Conservation (phyloP, 2,329 filamentous ascomycete species). For the Penicillium sp. region DNA sequence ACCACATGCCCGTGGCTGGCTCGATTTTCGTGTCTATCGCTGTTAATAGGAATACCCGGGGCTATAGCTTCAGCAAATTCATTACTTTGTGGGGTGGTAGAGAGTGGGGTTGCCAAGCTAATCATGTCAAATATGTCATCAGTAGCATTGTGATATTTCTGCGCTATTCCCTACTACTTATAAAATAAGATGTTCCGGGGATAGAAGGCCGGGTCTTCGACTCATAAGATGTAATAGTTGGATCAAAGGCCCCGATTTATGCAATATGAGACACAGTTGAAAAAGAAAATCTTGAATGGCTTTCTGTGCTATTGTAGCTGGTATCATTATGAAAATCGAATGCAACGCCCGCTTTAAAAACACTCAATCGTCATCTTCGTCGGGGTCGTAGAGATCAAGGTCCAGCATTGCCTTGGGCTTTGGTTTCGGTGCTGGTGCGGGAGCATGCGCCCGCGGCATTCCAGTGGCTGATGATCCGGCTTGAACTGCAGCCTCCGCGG, state of each 20-base stretch:
- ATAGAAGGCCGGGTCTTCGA: conserved; percentile 56
- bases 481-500: conserved; percentile 35
- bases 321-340: conserved; percentile 20
- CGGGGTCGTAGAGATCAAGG: conserved; percentile 47
- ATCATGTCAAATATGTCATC: conserved; percentile 62
- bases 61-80: conserved; percentile 60
- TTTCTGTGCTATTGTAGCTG: conserved; percentile 12
- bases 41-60: conserved; percentile 65
- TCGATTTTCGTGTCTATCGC: conserved; percentile 61
- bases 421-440: conserved; percentile 30
- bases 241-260: not conserved
- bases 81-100: conserved; percentile 55
- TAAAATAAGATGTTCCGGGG: conserved; percentile 59
- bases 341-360: conserved; percentile 8
- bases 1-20: conserved; percentile 64
- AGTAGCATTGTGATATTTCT: conserved; percentile 54
- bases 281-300: not conserved
- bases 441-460: conserved; percentile 12
- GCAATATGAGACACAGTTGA: not conserved
- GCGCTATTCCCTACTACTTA: conserved; percentile 57
- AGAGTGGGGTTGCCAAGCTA: conserved; percentile 54
- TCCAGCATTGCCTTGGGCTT: conserved; percentile 45
- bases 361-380: conserved; percentile 44
- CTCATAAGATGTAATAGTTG: conserved; percentile 53
- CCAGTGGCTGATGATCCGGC: conserved; percentile 28